These are phyloP conservation scores for Stipa capillata DNA, from an alignment of 176 grass and related monocot species.

Conservation along the genomic window DNA sequence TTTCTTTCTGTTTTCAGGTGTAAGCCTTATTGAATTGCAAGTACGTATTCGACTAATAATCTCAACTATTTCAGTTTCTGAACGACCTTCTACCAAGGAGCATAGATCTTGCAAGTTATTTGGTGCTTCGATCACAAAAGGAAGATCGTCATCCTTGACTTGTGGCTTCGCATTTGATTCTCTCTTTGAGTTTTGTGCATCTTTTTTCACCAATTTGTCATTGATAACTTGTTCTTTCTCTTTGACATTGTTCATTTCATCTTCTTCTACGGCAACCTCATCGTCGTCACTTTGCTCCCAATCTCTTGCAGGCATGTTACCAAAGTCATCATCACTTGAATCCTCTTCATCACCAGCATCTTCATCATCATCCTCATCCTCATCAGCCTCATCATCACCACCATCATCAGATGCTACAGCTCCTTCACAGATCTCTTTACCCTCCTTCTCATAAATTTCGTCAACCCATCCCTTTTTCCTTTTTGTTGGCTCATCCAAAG, in stretches of 20 bases:
- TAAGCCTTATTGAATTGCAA: conserved; percentile 91
- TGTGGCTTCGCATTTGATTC: conserved; percentile 28
- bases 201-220: conserved; percentile 23
- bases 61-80: conserved; percentile 75
- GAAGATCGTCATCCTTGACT: conserved; percentile 36
- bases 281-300: conserved; percentile 78
- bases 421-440: conserved; percentile 47
- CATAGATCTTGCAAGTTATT: conserved; percentile 59
- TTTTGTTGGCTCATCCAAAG: conserved; percentile 25
- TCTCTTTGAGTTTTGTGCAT: conserved; percentile 17
- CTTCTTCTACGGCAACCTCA: conserved; percentile 46
- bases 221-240: conserved; percentile 33
- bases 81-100: conserved; percentile 67
- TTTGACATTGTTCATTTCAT: conserved; percentile 43
- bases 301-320: conserved; percentile 55
- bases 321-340: conserved; percentile 46
- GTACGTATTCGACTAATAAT: conserved; percentile 71
- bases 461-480: conserved; percentile 64
- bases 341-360: conserved; percentile 30
- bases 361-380: conserved; percentile 21
- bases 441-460: conserved; percentile 54
- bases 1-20: conserved; percentile 83
- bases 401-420: conserved; percentile 38
- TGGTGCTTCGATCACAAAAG: conserved; percentile 92
- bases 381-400: conserved; percentile 35